Evolutionary conservation across 306 rosid genomes (phyloP).

Genomic region (Sophora flavescens): DNA sequence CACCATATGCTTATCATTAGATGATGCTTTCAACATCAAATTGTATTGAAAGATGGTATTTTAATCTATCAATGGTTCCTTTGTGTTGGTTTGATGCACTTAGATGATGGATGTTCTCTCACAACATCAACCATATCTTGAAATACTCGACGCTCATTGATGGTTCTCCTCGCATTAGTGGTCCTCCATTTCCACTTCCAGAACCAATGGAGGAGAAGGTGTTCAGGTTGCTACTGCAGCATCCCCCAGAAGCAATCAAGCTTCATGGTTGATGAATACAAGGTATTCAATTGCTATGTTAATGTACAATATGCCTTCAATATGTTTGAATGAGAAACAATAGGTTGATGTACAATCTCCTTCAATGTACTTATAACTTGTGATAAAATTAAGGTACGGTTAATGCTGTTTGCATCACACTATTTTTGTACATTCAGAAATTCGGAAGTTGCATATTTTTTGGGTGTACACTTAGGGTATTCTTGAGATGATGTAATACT

Average conservation of each 20-base stretch:
- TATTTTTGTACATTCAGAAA: not conserved
- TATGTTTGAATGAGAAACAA: not conserved
- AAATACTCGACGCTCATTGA: too few species aligned
- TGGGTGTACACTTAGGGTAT: constrained; percentile 6
- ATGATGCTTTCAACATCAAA: not conserved
- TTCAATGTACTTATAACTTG: not conserved
- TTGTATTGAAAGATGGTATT: constrained; percentile 2
- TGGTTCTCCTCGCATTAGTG: too few species aligned
- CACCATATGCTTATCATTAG: too few species aligned
- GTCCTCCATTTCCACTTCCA: constrained; percentile 55
- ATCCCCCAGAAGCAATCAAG: constrained; percentile 52
- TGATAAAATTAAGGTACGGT: not conserved
- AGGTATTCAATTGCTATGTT: constrained; percentile 56
- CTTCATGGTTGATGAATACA: constrained; percentile 52
- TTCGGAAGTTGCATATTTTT: not conserved
- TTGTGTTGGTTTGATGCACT: constrained; percentile 37
- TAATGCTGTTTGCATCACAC: not conserved
- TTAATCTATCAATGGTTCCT: constrained; percentile 46
- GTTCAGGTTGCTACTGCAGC: constrained; percentile 49
- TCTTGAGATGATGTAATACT: not conserved
- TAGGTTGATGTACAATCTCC: not conserved
- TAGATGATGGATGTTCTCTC: constrained; percentile 69
- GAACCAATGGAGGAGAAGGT: constrained; percentile 62
- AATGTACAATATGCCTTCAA: not conserved
- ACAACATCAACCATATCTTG: constrained; percentile 54